These are phyloP conservation scores for Solanum chacoense DNA, from an alignment of 305 asterid species.

Conservation along the genomic window DNA sequence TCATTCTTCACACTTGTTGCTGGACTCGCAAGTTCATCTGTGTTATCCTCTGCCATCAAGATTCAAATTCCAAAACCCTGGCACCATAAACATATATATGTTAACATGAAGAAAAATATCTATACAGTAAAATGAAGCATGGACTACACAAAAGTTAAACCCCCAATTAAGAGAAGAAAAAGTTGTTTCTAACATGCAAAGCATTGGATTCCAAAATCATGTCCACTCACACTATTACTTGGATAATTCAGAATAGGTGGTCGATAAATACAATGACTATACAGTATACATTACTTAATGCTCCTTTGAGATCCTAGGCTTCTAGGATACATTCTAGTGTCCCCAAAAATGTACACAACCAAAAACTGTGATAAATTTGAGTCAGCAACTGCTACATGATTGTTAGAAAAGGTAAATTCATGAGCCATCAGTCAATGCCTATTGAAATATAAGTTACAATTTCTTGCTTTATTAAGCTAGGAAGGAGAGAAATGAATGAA, in stretches of 20 bases:
- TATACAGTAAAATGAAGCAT: neutral
- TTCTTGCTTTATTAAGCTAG: neutral
- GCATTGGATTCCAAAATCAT: neutral
- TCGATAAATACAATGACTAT: neutral
- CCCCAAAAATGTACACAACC: neutral
- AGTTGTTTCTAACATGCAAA: neutral
- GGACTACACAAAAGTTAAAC: neutral
- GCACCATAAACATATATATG: conserved; percentile 18
- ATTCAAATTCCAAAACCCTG: conserved; percentile 6
- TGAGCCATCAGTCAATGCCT: neutral
- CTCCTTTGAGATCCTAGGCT: neutral
- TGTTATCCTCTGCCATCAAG: conserved; percentile 55
- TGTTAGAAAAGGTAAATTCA: neutral
- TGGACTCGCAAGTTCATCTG: conserved; percentile 12
- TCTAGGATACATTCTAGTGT: neutral
- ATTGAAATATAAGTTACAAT: neutral
- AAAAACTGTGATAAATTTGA: neutral
- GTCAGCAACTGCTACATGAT: neutral
- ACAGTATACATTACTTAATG: neutral
- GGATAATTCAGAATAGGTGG: neutral
- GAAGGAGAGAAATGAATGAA: neutral
- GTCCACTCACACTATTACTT: neutral
- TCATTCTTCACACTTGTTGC: conserved; percentile 10
- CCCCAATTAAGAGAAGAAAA: conserved; percentile 4
- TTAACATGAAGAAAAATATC: neutral